phyloP scores from a whole-genome alignment of 1,284 basidiomycete genomes.

The Pseudozyma pruni region DNA sequence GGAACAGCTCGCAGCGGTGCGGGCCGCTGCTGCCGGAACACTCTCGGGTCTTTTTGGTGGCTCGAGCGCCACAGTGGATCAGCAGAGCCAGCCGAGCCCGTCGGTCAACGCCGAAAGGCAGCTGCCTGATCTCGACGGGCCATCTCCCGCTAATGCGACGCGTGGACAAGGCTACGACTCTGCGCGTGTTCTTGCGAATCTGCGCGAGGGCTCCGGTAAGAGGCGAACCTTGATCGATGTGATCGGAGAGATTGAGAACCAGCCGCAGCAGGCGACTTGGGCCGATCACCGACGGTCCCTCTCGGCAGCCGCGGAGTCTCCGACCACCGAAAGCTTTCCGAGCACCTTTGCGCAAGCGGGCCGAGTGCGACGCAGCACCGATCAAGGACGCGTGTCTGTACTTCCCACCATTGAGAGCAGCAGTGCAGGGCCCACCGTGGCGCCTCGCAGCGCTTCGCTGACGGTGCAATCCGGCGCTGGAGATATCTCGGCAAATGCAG shows the following conservation, averaged over 20 bases:
- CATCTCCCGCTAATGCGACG: constrained; percentile 23
- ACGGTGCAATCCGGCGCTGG: constrained; percentile 13
- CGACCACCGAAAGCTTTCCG: constrained; percentile 14
- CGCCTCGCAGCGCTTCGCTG: constrained; percentile 12
- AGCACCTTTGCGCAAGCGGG: constrained; percentile 9
- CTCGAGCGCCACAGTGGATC: constrained; percentile 25
- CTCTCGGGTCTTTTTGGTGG: constrained; percentile 36
- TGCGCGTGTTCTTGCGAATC: constrained; percentile 30
- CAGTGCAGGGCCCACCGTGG: constrained; percentile 1
- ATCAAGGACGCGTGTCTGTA: constrained; percentile 23
- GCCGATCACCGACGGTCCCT: constrained; percentile 23
- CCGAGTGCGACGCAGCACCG: constrained; percentile 26
- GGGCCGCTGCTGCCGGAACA: constrained; percentile 38
- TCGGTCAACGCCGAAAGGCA: constrained; percentile 3
- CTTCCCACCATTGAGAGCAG: constrained; percentile 26
- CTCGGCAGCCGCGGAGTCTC: constrained; percentile 25
- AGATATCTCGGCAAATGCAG: background rate
- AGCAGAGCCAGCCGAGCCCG: constrained; percentile 24
- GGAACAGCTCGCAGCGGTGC: constrained; percentile 42
- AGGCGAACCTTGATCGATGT: constrained; percentile 42
- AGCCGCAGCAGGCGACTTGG: constrained; percentile 11
- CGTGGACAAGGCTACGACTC: constrained; percentile 47
- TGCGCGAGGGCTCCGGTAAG: constrained; percentile 10
- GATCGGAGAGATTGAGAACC: constrained; percentile 40
- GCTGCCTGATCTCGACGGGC: constrained; percentile 17